These are phyloP conservation scores for Pseudocercospora musae DNA, from an alignment of 2,329 filamentous ascomycete genomes.

Conservation along the genomic window DNA sequence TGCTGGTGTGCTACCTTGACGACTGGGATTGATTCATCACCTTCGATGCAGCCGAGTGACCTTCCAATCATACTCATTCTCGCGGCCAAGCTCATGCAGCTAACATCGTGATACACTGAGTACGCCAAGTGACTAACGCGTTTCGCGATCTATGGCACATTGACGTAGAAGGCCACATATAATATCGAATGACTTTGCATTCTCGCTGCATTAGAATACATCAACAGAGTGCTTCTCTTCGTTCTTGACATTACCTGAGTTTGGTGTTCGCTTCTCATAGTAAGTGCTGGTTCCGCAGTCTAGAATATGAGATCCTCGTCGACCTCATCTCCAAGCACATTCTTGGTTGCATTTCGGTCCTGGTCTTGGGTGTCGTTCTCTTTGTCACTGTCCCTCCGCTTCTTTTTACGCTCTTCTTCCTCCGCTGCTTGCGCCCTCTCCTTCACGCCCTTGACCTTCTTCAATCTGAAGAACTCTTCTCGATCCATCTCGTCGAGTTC, in stretches of 20 bases:
- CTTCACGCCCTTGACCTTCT: conserved; percentile 81
- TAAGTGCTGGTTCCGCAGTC: background rate
- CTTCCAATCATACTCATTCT: background rate
- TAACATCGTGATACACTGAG: background rate
- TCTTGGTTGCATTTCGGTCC: conserved; percentile 23
- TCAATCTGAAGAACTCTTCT: conserved; percentile 96
- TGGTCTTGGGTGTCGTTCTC: conserved; percentile 27
- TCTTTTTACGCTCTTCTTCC: conserved; percentile 32
- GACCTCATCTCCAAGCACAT: conserved; percentile 37
- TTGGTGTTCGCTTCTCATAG: background rate
- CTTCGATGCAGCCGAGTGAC: background rate
- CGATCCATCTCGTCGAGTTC: conserved; percentile 95
- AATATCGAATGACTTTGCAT: background rate
- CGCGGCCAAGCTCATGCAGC: background rate
- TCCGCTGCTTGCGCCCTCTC: conserved; percentile 49
- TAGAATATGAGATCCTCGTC: conserved; percentile 33
- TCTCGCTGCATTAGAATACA: background rate
- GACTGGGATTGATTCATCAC: background rate
- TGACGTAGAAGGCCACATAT: background rate
- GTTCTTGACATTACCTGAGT: background rate
- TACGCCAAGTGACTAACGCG: background rate
- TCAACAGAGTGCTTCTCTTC: background rate
- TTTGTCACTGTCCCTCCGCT: conserved; percentile 28
- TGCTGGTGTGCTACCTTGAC: background rate
- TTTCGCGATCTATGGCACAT: background rate